Evolutionary conservation across 306 rosid genomes (phyloP).

Genomic region (Acacia melanoxylon): DNA sequence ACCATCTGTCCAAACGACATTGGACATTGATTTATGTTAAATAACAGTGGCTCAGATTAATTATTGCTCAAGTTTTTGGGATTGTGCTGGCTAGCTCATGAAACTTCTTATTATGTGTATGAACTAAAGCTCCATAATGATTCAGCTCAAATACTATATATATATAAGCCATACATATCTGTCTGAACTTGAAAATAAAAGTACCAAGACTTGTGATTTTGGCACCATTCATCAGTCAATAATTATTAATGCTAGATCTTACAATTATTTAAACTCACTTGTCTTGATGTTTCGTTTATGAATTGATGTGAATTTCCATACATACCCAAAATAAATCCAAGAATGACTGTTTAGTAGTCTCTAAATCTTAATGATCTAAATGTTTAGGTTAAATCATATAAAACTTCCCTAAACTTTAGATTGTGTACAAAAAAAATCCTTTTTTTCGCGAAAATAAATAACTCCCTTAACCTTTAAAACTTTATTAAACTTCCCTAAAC

Average conservation of each 20-base stretch:
- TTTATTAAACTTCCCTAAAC: no score
- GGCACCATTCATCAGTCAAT: slow-evolving; percentile 34
- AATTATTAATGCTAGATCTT: slow-evolving; percentile 7
- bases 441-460: no score
- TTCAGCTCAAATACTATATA: background rate
- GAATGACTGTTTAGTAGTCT: background rate
- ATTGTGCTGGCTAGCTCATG: slow-evolving; percentile 5
- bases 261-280: slow-evolving; percentile 9
- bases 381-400: no score
- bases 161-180: slow-evolving; percentile 20
- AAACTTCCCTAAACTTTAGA: no score
- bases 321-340: background rate
- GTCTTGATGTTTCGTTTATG: background rate
- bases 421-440: no score
- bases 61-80: background rate
- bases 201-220: slow-evolving; percentile 22
- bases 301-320: background rate
- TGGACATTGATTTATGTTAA: slow-evolving; percentile 30
- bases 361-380: slow-evolving; percentile 8
- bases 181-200: slow-evolving; percentile 26
- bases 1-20: slow-evolving; percentile 30
- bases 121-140: slow-evolving; percentile 20
- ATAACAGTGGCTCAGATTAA: slow-evolving; percentile 25
- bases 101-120: slow-evolving; percentile 8
- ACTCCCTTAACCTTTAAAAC: no score